phyloP scores from a whole-genome alignment of 345 rosid species.

The Hibiscus mutabilis region DNA sequence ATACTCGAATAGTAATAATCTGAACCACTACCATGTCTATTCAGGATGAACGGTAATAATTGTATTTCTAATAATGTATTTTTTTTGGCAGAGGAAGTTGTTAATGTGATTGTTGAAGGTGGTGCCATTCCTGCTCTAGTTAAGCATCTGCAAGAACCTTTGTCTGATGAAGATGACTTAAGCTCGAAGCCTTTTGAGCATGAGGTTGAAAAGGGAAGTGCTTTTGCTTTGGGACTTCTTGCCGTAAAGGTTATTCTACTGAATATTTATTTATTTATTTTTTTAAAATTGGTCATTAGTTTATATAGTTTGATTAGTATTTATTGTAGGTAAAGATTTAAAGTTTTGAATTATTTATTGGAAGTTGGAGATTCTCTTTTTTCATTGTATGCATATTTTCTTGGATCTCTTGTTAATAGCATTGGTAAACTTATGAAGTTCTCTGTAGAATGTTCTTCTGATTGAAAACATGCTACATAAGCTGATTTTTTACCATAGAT shows the following conservation, averaged over 20 bases:
- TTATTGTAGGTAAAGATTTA: constrained; percentile 7
- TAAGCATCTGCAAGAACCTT: constrained; percentile 83
- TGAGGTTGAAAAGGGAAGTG: constrained; percentile 99
- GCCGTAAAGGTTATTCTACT: constrained; percentile 65
- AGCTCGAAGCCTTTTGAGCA: constrained; percentile 71
- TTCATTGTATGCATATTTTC: neutral
- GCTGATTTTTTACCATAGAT: neutral
- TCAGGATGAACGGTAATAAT: constrained; percentile 2
- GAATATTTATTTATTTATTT: neutral
- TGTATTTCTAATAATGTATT: neutral
- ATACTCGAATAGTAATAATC: too few relatives aligned
- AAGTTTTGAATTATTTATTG: neutral
- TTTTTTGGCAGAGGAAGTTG: constrained; percentile 70
- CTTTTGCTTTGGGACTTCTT: constrained; percentile 89
- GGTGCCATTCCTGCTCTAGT: constrained; percentile 90
- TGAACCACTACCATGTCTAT: too few relatives aligned
- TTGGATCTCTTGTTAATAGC: neutral
- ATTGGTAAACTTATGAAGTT: neutral
- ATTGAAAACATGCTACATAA: neutral
- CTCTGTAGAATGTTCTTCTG: neutral
- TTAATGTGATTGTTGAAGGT: constrained; percentile 88
- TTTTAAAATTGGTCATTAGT: neutral
- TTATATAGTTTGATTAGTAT: neutral
- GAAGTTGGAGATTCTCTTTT: neutral
- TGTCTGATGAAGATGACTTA: constrained; percentile 40